Evolutionary conservation across 495 filamentous ascomycete species (phyloP).

Genomic region (Aspergillus sclerotiicarbonarius): DNA sequence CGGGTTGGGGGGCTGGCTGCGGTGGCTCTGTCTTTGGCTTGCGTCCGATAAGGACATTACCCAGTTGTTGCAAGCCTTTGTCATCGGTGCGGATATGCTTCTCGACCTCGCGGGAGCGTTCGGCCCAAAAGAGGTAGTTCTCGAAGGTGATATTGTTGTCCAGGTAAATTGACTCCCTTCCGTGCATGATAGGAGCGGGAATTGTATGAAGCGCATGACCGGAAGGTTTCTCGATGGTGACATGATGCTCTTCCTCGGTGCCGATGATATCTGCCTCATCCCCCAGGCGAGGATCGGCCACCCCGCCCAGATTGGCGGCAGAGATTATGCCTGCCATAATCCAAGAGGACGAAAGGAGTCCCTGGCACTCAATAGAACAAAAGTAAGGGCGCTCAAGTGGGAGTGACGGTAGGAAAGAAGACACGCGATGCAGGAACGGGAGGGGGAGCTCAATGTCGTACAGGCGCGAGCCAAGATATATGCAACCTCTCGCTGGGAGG

Average conservation of each 20-base stretch:
- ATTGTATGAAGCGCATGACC: not conserved
- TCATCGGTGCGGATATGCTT: slow-evolving; percentile 3
- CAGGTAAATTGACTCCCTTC: not conserved
- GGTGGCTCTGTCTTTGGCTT: not conserved
- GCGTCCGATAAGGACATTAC: not conserved
- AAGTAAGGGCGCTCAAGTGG: too few species aligned
- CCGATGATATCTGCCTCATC: slow-evolving; percentile 1
- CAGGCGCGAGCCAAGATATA: too few species aligned
- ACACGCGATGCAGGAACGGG: too few species aligned
- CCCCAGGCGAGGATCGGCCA: not conserved
- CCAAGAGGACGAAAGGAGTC: not conserved
- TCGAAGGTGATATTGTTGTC: slow-evolving; percentile 1
- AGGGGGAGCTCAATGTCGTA: too few species aligned
- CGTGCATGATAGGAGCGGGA: slow-evolving; percentile 1
- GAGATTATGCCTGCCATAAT: slow-evolving; percentile 3
- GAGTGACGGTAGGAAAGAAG: too few species aligned
- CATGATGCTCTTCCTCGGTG: not conserved
- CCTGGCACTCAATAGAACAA: too few species aligned
- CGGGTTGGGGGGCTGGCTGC: not conserved
- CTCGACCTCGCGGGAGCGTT: slow-evolving; percentile 2
- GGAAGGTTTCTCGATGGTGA: not conserved
- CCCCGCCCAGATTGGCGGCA: slow-evolving; percentile 1
- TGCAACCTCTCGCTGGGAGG: too few species aligned
- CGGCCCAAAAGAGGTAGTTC: slow-evolving; percentile 6
- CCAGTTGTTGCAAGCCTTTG: not conserved